Evolutionary conservation across 1,139 yeast species (phyloP).

Genomic region (Arxiozyma bovina): DNA sequence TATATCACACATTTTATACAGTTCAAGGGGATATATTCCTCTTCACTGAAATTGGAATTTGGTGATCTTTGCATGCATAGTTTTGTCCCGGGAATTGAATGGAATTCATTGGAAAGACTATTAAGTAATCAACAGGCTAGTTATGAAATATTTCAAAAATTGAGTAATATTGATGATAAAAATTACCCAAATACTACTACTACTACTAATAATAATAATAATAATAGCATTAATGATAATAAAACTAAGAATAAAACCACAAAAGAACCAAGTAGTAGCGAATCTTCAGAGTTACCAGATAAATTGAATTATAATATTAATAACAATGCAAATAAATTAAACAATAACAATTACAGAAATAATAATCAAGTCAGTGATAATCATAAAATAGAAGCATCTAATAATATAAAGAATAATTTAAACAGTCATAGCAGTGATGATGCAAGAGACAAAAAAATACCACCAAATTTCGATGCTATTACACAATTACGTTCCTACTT

Average conservation of each 20-base stretch:
- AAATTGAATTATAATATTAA: neutral
- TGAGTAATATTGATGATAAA: constrained; percentile 36
- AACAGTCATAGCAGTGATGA: neutral
- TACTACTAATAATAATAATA: neutral
- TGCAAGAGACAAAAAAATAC: neutral
- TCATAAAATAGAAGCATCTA: too few species aligned
- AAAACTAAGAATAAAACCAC: neutral
- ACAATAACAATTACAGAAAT: neutral
- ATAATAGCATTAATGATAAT: neutral
- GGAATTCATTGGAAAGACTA: constrained; percentile 33
- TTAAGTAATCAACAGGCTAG: constrained; percentile 18
- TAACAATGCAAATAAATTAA: neutral
- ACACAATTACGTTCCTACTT: constrained; percentile 32
- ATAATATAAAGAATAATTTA: neutral
- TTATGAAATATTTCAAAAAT: constrained; percentile 2
- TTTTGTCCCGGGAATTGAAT: constrained; percentile 39
- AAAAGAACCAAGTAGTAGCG: neutral
- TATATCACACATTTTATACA: constrained; percentile 52
- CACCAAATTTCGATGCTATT: constrained; percentile 18
- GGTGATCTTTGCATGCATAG: constrained; percentile 49
- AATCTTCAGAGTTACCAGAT: neutral
- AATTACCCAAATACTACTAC: neutral
- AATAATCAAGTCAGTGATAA: neutral
- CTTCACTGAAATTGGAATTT: constrained; percentile 61
- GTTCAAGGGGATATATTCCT: constrained; percentile 50